A percentile compares a stretch with the other conserved stretches of the same genome.
Conservation (phyloP, 75 land plant species). For the Sequoia sempervirens region DNA sequence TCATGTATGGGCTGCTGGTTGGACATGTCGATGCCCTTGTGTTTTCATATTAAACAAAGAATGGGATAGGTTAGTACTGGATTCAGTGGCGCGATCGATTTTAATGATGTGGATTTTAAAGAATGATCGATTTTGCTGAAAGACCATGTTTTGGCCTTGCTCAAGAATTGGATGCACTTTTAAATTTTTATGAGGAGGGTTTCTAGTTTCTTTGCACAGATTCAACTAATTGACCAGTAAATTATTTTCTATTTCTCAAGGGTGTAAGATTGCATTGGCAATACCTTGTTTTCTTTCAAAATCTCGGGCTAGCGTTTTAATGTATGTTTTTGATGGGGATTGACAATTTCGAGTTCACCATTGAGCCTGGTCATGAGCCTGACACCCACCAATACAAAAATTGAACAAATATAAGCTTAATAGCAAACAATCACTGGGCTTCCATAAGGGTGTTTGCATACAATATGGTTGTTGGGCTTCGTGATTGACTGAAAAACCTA, state of each 20-base stretch:
- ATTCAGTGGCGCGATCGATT: background rate
- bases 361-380: background rate
- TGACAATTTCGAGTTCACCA: background rate
- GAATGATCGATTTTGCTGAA: background rate
- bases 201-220: background rate
- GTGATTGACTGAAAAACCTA: background rate
- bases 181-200: background rate
- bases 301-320: background rate
- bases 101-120: background rate
- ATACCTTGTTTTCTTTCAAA: background rate
- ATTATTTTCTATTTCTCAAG: background rate
- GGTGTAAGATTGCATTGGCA: background rate
- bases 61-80: background rate
- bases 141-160: background rate
- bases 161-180: background rate
- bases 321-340: background rate
- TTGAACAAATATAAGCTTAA: background rate
- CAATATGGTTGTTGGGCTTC: background rate
- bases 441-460: no score
- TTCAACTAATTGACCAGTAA: background rate
- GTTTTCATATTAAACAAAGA: background rate
- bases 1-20: background rate
- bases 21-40: background rate
- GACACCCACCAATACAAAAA: background rate
- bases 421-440: background rate